Evolutionary conservation across 2,329 filamentous ascomycete species (phyloP), one percentile per base, ranked within the genome.

Genomic region (Stenocarpella maydis): DNA sequence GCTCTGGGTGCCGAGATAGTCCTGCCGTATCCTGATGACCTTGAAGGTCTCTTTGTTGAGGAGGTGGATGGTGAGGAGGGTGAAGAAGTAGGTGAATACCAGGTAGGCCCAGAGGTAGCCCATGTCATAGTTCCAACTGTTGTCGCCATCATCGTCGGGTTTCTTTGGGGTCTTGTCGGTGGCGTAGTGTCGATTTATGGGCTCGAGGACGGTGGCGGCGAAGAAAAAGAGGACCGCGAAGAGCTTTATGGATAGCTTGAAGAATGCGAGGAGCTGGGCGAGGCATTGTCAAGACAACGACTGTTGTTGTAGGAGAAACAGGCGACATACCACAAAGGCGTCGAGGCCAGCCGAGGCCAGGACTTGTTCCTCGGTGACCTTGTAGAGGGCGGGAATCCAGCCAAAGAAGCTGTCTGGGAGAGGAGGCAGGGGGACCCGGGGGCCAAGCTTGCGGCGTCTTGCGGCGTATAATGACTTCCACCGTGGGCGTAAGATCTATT

Each of bases 81-180:
- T 95, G 79, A 98, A 99, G 63, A 98, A 86, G 82, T 98, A 99
- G 1, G 94, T 93, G 75, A 99, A 99, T n/a, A 92, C 85, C 17
- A 97, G 88, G 76, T 98, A 98, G 76, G 95, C 92, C 94, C 95
- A 98, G 1, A 98, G 82, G 75, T 95, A 97, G 49, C 81, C 80
- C 72, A 78, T 78, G 43, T 78, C 76, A 3, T 74, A 74, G 41
- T 78, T 77, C 69, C 69, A 71, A 28, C 65, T 74, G 69, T 74
- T 75, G 41, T 78, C 75, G 15, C 50, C 41, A 50, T 71, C 68
- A 52, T 72, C 39, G 47, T 58, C 53, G 14, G 70, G 49, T 10
- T 28, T 47, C 21, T 37, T 70, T 28, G 68, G 50, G 41, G 54
- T 63, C 19, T 71, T 28, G 1, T 75, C 70, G 50, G 72, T 61